Evolutionary conservation across 139 green algal genomes (phyloP).

Genomic region (Ettlia oleoabundans): DNA sequence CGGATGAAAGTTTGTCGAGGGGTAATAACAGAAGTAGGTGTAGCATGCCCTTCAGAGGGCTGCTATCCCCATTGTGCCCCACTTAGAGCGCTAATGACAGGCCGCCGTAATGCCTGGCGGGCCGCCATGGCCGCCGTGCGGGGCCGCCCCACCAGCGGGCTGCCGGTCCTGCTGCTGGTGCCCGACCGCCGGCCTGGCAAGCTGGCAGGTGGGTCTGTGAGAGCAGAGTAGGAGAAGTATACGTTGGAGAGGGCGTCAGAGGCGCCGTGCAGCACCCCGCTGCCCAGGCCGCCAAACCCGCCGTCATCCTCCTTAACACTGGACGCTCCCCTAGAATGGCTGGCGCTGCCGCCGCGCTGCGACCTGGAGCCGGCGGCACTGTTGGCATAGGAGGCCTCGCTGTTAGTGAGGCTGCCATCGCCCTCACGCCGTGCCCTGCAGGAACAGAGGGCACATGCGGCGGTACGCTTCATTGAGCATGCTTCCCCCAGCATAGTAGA

Average conservation of each 20-base stretch:
- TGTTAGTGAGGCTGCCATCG: conserved; percentile 6
- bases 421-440: conserved; percentile 21
- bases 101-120: conserved; percentile 4
- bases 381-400: not conserved
- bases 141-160: conserved; percentile 15
- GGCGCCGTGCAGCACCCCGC: conserved; percentile 18
- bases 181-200: not conserved
- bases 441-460: not conserved
- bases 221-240: conserved; percentile 2
- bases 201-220: not conserved
- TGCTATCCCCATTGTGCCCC: not conserved
- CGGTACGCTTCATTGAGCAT: too few species aligned
- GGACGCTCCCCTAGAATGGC: conserved; percentile 1
- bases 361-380: not conserved
- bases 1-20: too few species aligned
- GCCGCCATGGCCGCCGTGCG: not conserved
- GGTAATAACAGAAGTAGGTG: too few species aligned
- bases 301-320: not conserved
- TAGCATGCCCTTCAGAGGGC: not conserved
- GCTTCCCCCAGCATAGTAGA: too few species aligned
- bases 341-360: not conserved
- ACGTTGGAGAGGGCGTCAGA: conserved; percentile 1
- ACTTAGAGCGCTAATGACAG: not conserved
- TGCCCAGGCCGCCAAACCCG: not conserved
- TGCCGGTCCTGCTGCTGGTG: not conserved